phyloP scores from a whole-genome alignment of 2,329 filamentous ascomycete genomes.

The Simplicillium sp. region DNA sequence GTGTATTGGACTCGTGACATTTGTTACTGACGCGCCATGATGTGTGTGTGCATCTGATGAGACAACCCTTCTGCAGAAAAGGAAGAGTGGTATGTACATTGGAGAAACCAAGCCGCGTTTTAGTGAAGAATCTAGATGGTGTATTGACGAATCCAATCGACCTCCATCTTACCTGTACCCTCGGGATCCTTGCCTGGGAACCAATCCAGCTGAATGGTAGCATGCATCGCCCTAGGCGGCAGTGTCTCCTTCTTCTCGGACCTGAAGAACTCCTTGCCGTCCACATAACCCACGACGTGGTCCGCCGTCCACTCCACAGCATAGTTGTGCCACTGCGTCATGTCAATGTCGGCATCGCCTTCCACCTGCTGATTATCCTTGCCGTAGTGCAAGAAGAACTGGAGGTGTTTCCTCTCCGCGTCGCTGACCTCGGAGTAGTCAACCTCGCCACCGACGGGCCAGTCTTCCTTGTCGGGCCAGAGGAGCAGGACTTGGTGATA shows the following conservation, averaged over 20 bases:
- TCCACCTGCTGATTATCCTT: neutral
- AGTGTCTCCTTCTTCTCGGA: neutral
- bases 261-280: neutral
- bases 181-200: neutral
- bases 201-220: slow-evolving; percentile 1
- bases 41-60: no score
- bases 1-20: no score
- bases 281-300: neutral
- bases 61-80: no score
- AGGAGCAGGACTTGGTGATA: neutral
- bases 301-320: neutral
- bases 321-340: slow-evolving; percentile 1
- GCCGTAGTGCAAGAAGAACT: slow-evolving; percentile 1
- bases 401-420: neutral
- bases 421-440: neutral
- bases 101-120: no score
- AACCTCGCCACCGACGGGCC: neutral
- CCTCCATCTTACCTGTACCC: neutral
- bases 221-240: neutral
- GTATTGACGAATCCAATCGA: neutral
- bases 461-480: neutral
- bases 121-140: neutral
- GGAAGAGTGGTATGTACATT: no score
- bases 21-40: no score
- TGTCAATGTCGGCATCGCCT: neutral